A percentile compares a stretch with the other conserved stretches of the same genome.
Evolutionary conservation across 1,284 basidiomycete species (phyloP).

Genomic region (Filobasidium uniguttulatum): DNA sequence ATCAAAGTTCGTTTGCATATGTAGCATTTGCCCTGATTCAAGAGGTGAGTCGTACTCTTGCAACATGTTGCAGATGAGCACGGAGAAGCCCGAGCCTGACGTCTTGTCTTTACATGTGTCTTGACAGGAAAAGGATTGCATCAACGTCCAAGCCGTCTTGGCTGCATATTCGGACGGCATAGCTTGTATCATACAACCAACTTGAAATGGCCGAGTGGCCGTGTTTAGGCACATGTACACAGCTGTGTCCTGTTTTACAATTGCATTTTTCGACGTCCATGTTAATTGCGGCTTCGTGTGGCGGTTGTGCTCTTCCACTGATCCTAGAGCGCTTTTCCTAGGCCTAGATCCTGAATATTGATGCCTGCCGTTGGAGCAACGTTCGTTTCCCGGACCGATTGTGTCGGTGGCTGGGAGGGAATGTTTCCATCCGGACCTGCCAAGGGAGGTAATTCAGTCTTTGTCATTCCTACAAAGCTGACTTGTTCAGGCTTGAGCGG

Average conservation of each 20-base stretch:
- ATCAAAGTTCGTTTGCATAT: conserved; percentile 1
- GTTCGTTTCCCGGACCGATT: no score
- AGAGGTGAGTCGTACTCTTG: neutral
- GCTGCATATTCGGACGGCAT: conserved; percentile 27
- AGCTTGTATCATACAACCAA: conserved; percentile 21
- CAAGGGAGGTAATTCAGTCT: no score
- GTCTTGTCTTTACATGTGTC: neutral
- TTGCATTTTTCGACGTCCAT: no score
- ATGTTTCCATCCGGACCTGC: no score
- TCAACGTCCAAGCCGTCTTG: conserved; percentile 31
- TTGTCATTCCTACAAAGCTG: neutral
- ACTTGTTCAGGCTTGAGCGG: conserved; percentile 24
- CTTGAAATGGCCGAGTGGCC: conserved; percentile 2
- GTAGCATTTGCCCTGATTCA: neutral
- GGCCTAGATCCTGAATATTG: no score
- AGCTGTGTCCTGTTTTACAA: no score
- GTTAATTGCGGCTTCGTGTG: neutral
- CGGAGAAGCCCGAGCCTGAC: no score
- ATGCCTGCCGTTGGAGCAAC: no score
- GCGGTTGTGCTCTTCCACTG: neutral
- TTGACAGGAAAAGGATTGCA: conserved; percentile 25
- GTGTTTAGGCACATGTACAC: no score
- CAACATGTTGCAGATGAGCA: no score
- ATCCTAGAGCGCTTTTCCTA: no score
- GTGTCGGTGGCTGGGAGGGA: no score